Evolutionary conservation across 2,329 filamentous ascomycete species (phyloP).

Genomic region (Westerdykella ornata): DNA sequence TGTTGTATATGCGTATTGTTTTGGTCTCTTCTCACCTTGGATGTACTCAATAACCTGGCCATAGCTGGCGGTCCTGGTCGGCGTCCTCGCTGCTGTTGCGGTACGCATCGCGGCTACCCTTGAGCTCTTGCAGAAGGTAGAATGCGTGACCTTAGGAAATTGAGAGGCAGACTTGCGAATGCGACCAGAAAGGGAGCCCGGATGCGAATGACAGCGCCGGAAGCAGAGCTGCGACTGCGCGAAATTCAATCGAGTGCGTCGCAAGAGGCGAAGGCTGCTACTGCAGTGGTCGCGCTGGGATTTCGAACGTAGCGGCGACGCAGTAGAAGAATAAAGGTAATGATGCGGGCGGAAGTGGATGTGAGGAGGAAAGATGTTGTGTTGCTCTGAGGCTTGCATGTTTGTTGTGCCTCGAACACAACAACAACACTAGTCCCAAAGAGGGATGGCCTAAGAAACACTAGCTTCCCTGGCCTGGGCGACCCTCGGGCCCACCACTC

Average conservation of each 20-base stretch:
- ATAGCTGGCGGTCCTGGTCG: conserved; percentile 46
- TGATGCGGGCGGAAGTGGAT: conserved; percentile 28
- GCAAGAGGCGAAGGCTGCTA: conserved; percentile 6
- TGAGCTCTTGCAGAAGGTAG: conserved; percentile 14
- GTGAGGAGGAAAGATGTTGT: conserved; percentile 16
- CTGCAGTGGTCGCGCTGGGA: conserved; percentile 17
- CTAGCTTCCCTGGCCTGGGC: not conserved
- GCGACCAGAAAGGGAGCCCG: conserved; percentile 1
- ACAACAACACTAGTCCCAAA: conserved; percentile 6
- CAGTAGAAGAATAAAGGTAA: conserved; percentile 31
- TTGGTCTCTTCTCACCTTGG: conserved; percentile 58
- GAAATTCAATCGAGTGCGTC: not conserved
- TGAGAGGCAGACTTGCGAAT: not conserved
- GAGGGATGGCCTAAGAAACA: not conserved
- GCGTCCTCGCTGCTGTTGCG: conserved; percentile 22
- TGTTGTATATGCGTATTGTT: conserved; percentile 14
- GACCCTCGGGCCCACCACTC: not conserved
- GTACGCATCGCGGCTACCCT: conserved; percentile 27
- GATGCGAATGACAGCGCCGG: not conserved
- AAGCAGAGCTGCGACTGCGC: not conserved
- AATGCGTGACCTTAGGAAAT: conserved; percentile 9
- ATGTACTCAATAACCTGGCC: conserved; percentile 96
- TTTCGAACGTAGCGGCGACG: conserved; percentile 13
- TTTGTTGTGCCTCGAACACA: conserved; percentile 20
- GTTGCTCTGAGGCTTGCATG: conserved; percentile 19